Evolutionary conservation across 306 rosid species (phyloP), one percentile per base, ranked within the genome.

Genomic region (Hippophae tibetana): DNA sequence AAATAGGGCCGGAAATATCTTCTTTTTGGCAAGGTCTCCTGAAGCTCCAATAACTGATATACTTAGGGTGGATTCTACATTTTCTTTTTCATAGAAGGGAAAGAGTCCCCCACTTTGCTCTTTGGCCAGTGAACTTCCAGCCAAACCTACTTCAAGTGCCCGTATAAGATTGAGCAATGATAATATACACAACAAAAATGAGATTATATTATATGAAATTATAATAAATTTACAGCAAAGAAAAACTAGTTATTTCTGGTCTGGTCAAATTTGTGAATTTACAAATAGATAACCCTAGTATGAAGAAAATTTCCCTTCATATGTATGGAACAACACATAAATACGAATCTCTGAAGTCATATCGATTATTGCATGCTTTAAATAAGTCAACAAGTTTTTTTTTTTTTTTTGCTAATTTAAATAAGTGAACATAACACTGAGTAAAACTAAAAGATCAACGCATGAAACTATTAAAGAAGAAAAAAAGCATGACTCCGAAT

Each of bases 11-110:
- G 98, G 96, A 71, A 90, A 90, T 41, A 90, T 90, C 82, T 90
- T 90, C 87, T 90, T 87, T 66, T 76, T 90, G 27, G 98, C 98
- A 61, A 90, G 96, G 81, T 90, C 98, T 67, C 98, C 98, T 6
- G 98, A 90, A 74, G 98, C 98, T 63, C 98, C 98, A 72, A 90
- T 86, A 66, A 90, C 86, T 47, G 93, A 87, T 68, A 90, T 87
- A 72, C 78, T 87, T 70, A 92, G 84, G 57, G 81, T 81, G 58
- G 87, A 74, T 64, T 74, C 82, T 47, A 48, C 57, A 45, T 53
- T 61, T 66, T 73, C 82, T 6, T 75, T 67, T 65, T 71, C 79
- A 38, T 78, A 54, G 18, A 64, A 63, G 56, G 74, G 69, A 81
- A 79, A 70, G 18, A 73, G 47, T 57, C 52, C 85, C 49, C 72